phyloP scores from a whole-genome alignment of 495 filamentous ascomycete genomes.

The Penicillium parvum region DNA sequence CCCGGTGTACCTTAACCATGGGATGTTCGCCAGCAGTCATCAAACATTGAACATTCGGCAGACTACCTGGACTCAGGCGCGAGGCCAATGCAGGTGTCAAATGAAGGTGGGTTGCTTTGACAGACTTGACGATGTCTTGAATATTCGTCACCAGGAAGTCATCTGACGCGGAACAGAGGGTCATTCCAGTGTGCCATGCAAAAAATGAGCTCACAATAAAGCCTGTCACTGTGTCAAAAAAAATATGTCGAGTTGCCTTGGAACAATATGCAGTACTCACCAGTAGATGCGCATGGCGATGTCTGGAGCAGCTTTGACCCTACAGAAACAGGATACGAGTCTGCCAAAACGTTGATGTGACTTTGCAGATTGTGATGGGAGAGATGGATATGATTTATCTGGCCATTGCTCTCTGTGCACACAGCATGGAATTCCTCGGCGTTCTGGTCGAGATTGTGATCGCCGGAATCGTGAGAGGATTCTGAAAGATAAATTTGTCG shows the following conservation, averaged over 20 bases:
- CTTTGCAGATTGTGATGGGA: constrained; percentile 63
- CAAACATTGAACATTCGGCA: constrained; percentile 62
- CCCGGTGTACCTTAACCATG: constrained; percentile 57
- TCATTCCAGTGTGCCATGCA: constrained; percentile 67
- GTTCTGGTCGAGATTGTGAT: constrained; percentile 22
- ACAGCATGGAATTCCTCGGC: constrained; percentile 30
- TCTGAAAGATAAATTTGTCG: constrained; percentile 28
- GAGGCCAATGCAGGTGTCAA: constrained; percentile 75
- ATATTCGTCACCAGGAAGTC: constrained; percentile 62
- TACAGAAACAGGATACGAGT: constrained; percentile 51
- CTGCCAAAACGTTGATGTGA: constrained; percentile 57
- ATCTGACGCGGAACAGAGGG: constrained; percentile 63
- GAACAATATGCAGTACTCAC: constrained; percentile 22
- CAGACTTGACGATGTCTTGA: constrained; percentile 49
- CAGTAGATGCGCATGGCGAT: constrained; percentile 69
- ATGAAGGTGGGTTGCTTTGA: constrained; percentile 68
- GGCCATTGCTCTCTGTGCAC: constrained; percentile 61
- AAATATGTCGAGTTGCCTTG: no score
- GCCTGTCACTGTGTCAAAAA: constrained; percentile 35
- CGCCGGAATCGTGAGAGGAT: constrained; percentile 22
- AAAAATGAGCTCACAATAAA: constrained; percentile 82
- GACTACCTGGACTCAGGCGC: constrained; percentile 54
- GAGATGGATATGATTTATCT: constrained; percentile 66
- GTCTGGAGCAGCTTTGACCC: constrained; percentile 60
- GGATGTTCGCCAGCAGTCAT: constrained; percentile 69